Conservation (phyloP, 2,329 filamentous ascomycete species). For the Mariannaea sp. region DNA sequence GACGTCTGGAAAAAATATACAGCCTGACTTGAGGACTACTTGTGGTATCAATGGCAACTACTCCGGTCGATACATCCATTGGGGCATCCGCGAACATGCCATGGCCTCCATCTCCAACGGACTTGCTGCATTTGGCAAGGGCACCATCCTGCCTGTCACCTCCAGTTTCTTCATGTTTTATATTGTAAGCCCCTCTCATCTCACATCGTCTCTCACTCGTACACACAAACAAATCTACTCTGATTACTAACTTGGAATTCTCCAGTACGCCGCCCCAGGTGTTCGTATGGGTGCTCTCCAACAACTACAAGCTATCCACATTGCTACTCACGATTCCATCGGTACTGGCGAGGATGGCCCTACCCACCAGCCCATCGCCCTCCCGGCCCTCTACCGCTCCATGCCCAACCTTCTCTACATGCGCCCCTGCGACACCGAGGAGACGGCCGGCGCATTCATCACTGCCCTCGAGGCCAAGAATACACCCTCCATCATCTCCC, state of each 20-base stretch:
- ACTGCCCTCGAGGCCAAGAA: conserved; percentile 49
- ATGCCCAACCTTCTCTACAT: conserved; percentile 68
- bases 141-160: conserved; percentile 62
- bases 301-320: conserved; percentile 60
- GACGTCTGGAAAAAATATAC: conserved; percentile 7
- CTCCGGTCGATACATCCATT: conserved; percentile 62
- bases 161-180: conserved; percentile 69
- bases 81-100: conserved; percentile 64
- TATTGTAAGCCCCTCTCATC: conserved; percentile 40
- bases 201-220: neutral
- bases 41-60: conserved; percentile 61
- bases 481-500: conserved; percentile 54
- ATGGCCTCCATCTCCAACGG: conserved; percentile 64
- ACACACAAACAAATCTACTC: too few relatives aligned
- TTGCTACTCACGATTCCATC: conserved; percentile 65
- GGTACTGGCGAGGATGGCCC: conserved; percentile 65
- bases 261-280: conserved; percentile 57
- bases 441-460: conserved; percentile 60
- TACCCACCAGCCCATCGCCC: conserved; percentile 65
- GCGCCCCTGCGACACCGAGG: conserved; percentile 62
- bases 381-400: conserved; percentile 61
- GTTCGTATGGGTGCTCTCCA: conserved; percentile 65
- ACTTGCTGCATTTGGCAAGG: conserved; percentile 60
- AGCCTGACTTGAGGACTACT: conserved; percentile 45
- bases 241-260: conserved; percentile 3